These are phyloP conservation scores for Colletotrichum viniferum DNA, from an alignment of 2,329 filamentous ascomycete genomes.

Conservation along the genomic window DNA sequence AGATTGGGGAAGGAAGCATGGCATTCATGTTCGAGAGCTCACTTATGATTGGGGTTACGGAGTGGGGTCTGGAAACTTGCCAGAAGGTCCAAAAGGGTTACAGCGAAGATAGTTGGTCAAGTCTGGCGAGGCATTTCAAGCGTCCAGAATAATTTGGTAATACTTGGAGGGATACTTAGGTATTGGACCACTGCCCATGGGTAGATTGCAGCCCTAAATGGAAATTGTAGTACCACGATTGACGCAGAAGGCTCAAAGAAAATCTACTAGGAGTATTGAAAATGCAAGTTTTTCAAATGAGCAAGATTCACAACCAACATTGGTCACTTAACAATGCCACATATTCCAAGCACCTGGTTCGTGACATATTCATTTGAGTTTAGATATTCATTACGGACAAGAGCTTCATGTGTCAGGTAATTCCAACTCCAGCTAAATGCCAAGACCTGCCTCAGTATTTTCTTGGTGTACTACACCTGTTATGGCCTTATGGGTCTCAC, in stretches of 20 bases:
- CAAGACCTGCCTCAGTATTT: rapidly evolving
- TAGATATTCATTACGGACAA: not conserved
- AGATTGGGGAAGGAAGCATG: conserved; percentile 49
- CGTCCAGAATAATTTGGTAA: not conserved
- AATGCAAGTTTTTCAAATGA: not conserved
- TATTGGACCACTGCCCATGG: rapidly evolving
- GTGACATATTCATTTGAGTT: not conserved
- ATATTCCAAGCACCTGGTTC: not conserved
- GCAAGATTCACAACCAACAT: not conserved
- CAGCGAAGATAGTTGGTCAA: conserved; percentile 66
- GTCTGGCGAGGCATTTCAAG: conserved; percentile 24
- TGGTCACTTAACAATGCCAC: too few relatives aligned
- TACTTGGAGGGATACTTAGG: not conserved
- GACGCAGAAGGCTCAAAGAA: not conserved
- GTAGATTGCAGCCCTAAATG: not conserved
- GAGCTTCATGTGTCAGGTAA: rapidly evolving
- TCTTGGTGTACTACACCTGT: not conserved
- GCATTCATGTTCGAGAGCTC: conserved; percentile 57
- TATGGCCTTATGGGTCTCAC: not conserved
- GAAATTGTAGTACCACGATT: not conserved
- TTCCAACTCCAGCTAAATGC: too few relatives aligned
- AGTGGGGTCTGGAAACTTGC: conserved; percentile 54
- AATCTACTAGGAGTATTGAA: not conserved
- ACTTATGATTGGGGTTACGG: conserved; percentile 58
- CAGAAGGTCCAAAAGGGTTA: conserved; percentile 52